These are phyloP conservation scores for Ceratocystis cacaofunesta DNA, from an alignment of 2,329 filamentous ascomycete species.

Conservation along the genomic window DNA sequence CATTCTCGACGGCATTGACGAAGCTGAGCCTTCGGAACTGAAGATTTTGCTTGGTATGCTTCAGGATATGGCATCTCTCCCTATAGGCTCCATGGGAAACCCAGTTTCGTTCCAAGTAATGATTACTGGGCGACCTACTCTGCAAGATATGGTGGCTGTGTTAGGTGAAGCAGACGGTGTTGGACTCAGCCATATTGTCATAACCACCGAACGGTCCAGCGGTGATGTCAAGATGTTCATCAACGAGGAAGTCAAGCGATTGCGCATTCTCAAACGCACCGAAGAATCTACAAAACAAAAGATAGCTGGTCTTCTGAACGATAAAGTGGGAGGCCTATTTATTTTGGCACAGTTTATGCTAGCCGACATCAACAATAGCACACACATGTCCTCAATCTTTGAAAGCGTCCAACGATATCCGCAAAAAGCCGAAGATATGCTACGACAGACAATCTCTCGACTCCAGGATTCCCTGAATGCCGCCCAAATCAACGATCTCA, in stretches of 20 bases:
- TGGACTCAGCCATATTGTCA: constrained; percentile 28
- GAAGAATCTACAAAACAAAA: constrained; percentile 25
- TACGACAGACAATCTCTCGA: constrained; percentile 29
- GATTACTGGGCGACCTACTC: constrained; percentile 29
- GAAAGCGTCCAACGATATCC: constrained; percentile 32
- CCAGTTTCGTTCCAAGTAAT: constrained; percentile 25
- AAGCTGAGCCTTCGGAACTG: constrained; percentile 28
- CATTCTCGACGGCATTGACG: constrained; percentile 34
- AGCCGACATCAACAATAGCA: constrained; percentile 32
- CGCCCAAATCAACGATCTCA: constrained; percentile 29
- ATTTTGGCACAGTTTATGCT: constrained; percentile 37
- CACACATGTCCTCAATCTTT: constrained; percentile 31
- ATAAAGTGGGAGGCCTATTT: constrained; percentile 33
- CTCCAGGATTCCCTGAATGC: constrained; percentile 28
- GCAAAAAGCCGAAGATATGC: constrained; percentile 30
- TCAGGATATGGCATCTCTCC: constrained; percentile 2
- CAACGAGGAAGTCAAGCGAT: constrained; percentile 27
- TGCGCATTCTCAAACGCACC: constrained; percentile 26
- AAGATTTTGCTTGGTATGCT: constrained; percentile 24
- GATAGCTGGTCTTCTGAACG: constrained; percentile 28
- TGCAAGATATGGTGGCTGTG: constrained; percentile 27
- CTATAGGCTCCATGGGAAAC: constrained; percentile 17
- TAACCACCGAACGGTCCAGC: constrained; percentile 30
- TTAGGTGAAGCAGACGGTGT: constrained; percentile 25
- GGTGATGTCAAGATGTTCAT: constrained; percentile 31